Percentiles rank a stretch among this genome's conserved stretches.
Evolutionary conservation across 352 stramenopile species (phyloP).

Genomic region (Pythium aristosporum): DNA sequence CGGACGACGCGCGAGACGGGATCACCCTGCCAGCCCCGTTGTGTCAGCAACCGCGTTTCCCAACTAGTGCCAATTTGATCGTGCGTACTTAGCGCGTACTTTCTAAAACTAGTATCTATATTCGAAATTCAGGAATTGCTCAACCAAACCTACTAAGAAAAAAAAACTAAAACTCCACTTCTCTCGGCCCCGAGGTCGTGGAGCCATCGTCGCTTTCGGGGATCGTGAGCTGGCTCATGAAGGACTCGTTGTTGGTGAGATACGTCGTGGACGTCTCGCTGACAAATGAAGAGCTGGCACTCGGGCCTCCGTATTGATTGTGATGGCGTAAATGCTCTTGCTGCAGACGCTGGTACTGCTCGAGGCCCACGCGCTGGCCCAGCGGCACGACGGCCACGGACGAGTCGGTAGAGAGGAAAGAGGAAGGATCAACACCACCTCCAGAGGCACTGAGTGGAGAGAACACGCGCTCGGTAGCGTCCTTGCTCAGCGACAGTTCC

Average conservation of each 20-base stretch:
- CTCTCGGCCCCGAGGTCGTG: background rate
- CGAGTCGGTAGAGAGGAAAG: constrained; percentile 16
- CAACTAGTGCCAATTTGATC: background rate
- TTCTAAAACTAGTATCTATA: constrained; percentile 1
- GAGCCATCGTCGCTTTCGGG: constrained; percentile 16
- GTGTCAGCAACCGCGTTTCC: background rate
- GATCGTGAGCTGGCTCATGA: constrained; percentile 22
- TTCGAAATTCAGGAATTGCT: background rate
- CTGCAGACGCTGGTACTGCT: constrained; percentile 1
- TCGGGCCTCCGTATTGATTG: background rate
- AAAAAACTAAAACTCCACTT: constrained; percentile 15
- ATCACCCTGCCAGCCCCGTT: constrained; percentile 1
- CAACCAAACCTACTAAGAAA: background rate
- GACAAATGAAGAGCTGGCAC: constrained; percentile 19
- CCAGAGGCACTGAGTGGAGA: constrained; percentile 32
- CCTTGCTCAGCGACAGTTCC: constrained; percentile 33
- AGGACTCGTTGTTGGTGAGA: constrained; percentile 27
- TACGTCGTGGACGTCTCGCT: constrained; percentile 23
- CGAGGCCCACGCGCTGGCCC: background rate
- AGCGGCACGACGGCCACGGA: constrained; percentile 14
- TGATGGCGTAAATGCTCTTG: background rate
- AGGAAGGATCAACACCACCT: background rate
- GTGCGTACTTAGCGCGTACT: constrained; percentile 3
- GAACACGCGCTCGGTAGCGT: constrained; percentile 32
- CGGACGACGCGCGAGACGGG: background rate